Conservation (phyloP, 257 asterid species). For the Thymus quinquecostatus region DNA sequence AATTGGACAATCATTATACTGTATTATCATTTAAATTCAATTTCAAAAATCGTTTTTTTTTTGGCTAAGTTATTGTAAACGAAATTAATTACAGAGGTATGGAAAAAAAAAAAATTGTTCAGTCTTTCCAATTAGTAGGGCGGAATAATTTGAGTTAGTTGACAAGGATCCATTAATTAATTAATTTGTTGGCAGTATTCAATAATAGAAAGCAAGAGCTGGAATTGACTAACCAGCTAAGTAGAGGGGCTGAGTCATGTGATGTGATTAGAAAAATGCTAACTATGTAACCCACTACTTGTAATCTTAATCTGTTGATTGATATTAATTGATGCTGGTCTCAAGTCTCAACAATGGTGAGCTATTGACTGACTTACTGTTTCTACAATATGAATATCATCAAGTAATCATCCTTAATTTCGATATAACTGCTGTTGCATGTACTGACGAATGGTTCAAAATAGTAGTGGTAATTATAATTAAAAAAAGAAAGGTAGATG, state of each 20-base stretch:
- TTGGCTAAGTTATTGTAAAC: background rate
- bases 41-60: background rate
- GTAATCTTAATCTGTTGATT: too few relatives aligned
- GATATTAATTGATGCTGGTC: too few relatives aligned
- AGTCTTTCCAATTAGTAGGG: background rate
- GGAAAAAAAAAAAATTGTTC: background rate
- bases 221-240: slow-evolving; percentile 20
- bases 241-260: slow-evolving; percentile 13
- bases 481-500: background rate
- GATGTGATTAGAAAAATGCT: background rate
- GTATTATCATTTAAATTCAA: too few relatives aligned
- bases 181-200: background rate
- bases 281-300: too few relatives aligned
- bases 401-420: too few relatives aligned
- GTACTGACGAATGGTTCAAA: too few relatives aligned
- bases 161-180: background rate
- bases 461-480: too few relatives aligned
- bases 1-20: too few relatives aligned
- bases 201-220: slow-evolving; percentile 24
- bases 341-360: slow-evolving; percentile 19
- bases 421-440: too few relatives aligned
- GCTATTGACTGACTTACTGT: background rate
- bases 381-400: too few relatives aligned
- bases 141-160: background rate
- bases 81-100: background rate